Percentiles rank a stretch among this genome's conserved stretches.
Evolutionary conservation across 2,329 filamentous ascomycete species (phyloP).

Genomic region (Colletotrichum aenigma): DNA sequence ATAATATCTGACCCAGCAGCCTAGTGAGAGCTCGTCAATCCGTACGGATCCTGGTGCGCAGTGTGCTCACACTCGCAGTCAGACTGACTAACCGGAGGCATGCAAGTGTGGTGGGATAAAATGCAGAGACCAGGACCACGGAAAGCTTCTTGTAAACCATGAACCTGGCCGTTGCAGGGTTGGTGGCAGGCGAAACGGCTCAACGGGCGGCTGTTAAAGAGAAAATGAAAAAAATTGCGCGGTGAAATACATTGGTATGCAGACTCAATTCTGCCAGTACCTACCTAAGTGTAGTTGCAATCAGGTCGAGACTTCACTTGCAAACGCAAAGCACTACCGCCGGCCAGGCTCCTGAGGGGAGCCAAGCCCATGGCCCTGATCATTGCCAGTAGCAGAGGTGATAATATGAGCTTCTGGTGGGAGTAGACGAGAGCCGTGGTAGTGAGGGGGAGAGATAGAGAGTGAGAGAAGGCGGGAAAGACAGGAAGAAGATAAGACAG

Average conservation of each 20-base stretch:
- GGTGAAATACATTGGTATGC: not conserved
- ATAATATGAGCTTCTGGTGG: not conserved
- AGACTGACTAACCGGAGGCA: constrained; percentile 2
- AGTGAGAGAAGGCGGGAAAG: not conserved
- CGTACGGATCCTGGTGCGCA: not conserved
- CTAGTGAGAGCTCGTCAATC: not conserved
- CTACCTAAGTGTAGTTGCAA: not conserved
- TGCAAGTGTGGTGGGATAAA: constrained; percentile 16
- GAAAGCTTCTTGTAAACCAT: constrained; percentile 19
- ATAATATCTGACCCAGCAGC: not conserved
- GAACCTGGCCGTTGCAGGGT: constrained; percentile 8
- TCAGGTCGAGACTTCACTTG: not conserved
- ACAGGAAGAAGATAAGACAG: not conserved
- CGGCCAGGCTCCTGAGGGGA: not conserved
- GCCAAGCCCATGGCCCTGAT: not conserved
- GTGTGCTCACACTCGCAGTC: not conserved
- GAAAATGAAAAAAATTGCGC: not conserved
- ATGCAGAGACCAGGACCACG: constrained; percentile 11
- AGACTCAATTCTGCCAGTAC: not conserved
- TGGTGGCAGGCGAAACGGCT: not conserved
- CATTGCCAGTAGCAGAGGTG: not conserved
- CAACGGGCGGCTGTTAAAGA: not conserved
- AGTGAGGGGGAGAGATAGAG: not conserved
- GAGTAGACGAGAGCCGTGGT: not conserved
- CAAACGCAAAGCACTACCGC: not conserved